Evolutionary conservation across 1,139 yeast genomes (phyloP).

Genomic region (Wickerhamomyces sp.): DNA sequence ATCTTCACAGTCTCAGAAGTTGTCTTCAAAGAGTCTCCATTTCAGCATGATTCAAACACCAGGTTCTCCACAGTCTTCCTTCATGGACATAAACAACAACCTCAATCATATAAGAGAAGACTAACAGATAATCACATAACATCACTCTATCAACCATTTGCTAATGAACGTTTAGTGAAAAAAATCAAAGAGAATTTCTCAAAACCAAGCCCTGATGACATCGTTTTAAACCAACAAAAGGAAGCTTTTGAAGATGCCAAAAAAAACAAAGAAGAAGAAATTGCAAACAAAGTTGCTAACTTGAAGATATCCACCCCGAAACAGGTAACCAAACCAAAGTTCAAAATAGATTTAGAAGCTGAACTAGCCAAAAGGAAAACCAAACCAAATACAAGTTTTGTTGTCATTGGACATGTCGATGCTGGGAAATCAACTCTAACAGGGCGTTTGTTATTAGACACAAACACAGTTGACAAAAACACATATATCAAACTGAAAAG

Average conservation of each 20-base stretch:
- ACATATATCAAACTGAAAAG: slow-evolving; percentile 71
- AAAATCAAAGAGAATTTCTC: slow-evolving; percentile 53
- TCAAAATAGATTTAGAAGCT: slow-evolving; percentile 27
- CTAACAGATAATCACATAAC: slow-evolving; percentile 36
- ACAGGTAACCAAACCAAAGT: slow-evolving; percentile 30
- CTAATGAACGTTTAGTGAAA: slow-evolving; percentile 41
- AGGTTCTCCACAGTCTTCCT: slow-evolving; percentile 6
- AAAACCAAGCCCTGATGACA: slow-evolving; percentile 82
- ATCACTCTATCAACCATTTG: slow-evolving; percentile 26
- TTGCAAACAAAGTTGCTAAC: slow-evolving; percentile 16
- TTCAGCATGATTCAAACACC: slow-evolving; percentile 5
- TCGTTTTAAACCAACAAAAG: slow-evolving; percentile 56
- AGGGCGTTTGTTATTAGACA: slow-evolving; percentile 81
- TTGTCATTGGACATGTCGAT: slow-evolving; percentile 94
- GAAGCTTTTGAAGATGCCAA: slow-evolving; percentile 40
- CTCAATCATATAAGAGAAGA: slow-evolving; percentile 16
- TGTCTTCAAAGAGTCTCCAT: slow-evolving; percentile 11
- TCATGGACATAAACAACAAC: slow-evolving; percentile 3
- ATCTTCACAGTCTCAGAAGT: slow-evolving; percentile 9
- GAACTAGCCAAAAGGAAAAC: slow-evolving; percentile 36
- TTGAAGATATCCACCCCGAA: slow-evolving; percentile 22
- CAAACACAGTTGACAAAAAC: slow-evolving; percentile 74
- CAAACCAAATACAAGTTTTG: slow-evolving; percentile 72
- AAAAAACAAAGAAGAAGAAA: slow-evolving; percentile 16
- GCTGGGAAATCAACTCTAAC: slow-evolving; percentile 95